These are phyloP conservation scores for Skeletonema marinoi DNA, from an alignment of 108 stramenopile species.

Conservation along the genomic window DNA sequence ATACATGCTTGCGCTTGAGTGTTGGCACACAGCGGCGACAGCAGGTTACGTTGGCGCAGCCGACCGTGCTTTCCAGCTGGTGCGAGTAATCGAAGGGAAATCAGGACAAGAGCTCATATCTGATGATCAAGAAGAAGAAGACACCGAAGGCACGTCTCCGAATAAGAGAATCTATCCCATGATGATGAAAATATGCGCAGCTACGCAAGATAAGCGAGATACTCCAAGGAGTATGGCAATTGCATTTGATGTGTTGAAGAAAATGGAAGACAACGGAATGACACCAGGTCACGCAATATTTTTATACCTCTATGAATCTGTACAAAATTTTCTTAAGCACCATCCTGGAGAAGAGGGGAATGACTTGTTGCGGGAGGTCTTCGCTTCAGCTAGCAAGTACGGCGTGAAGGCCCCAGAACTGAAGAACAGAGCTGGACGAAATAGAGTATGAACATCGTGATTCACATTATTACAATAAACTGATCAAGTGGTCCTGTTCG, in stretches of 20 bases:
- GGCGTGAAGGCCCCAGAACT: slow-evolving; percentile 17
- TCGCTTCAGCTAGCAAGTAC: slow-evolving; percentile 21
- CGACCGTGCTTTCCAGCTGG: slow-evolving; percentile 34
- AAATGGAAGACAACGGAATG: slow-evolving; percentile 29
- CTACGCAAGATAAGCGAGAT: slow-evolving; percentile 9
- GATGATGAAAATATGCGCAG: slow-evolving; percentile 40
- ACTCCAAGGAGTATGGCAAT: slow-evolving; percentile 21
- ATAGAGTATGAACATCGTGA: background rate
- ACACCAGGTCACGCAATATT: slow-evolving; percentile 23
- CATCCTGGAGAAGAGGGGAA: slow-evolving; percentile 32
- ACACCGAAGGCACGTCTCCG: background rate
- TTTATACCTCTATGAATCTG: slow-evolving; percentile 26
- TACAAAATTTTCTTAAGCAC: slow-evolving; percentile 23
- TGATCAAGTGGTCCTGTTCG: no score
- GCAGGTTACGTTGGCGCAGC: slow-evolving; percentile 38
- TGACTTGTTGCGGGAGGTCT: slow-evolving; percentile 19
- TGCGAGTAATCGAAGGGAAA: slow-evolving; percentile 31
- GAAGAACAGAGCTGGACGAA: background rate
- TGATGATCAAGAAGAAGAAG: background rate
- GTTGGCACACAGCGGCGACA: slow-evolving; percentile 37
- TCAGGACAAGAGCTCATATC: slow-evolving; percentile 4
- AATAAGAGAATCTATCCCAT: slow-evolving; percentile 4
- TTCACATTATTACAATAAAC: no score
- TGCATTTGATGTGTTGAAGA: slow-evolving; percentile 37
- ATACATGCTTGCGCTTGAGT: slow-evolving; percentile 28